A percentile compares a stretch with the other conserved stretches of the same genome.
phyloP scores from a whole-genome alignment of 148 eudicot genomes.

The Chenopodium formosanum region DNA sequence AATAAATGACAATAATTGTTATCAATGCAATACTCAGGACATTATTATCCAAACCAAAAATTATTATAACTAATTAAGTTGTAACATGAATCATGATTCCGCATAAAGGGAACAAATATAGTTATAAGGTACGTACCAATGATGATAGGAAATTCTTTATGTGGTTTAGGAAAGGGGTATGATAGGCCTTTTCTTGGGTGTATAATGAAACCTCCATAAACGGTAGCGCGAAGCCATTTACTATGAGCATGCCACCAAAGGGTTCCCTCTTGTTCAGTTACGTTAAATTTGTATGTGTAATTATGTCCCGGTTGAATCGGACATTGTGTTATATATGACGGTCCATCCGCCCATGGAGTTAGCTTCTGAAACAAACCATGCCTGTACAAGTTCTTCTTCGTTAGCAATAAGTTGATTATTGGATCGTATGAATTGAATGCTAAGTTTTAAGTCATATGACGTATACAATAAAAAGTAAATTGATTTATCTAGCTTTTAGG shows the following conservation, averaged over 20 bases:
- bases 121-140: slow-evolving; percentile 40
- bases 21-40: no score
- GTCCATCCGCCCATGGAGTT: slow-evolving; percentile 83
- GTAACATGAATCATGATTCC: not conserved
- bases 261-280: slow-evolving; percentile 69
- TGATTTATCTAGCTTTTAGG: no score
- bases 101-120: no score
- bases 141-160: slow-evolving; percentile 53
- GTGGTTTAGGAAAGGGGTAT: slow-evolving; percentile 71
- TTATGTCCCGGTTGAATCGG: slow-evolving; percentile 58
- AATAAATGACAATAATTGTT: no score
- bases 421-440: no score
- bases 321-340: slow-evolving; percentile 62
- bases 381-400: slow-evolving; percentile 30
- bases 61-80: no score
- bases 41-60: no score
- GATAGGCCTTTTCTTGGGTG: slow-evolving; percentile 49
- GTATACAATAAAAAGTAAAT: no score
- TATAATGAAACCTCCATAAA: slow-evolving; percentile 72
- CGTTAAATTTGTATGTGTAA: slow-evolving; percentile 52
- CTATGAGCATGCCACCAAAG: slow-evolving; percentile 96
- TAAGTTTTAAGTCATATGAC: no score
- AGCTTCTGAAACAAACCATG: slow-evolving; percentile 58
- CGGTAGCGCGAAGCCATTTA: slow-evolving; percentile 74
- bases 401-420: no score